A percentile compares a stretch with the other conserved stretches of the same genome.
Evolutionary conservation across 495 filamentous ascomycete genomes (phyloP).

Genomic region (Talaromyces liani): DNA sequence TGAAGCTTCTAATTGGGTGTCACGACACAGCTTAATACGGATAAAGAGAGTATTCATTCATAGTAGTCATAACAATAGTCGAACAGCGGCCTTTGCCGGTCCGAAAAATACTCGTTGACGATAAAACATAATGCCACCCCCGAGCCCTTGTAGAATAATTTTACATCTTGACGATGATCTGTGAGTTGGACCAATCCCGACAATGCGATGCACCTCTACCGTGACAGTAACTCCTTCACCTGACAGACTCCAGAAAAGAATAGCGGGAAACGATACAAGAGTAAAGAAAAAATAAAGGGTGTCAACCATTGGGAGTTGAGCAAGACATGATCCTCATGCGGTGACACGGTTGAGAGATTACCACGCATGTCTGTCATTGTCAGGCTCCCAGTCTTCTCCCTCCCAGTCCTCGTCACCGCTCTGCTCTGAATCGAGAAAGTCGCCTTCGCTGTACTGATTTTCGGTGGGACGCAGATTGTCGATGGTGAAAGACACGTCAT

Average conservation of each 20-base stretch:
- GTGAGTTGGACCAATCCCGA: background rate
- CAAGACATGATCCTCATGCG: background rate
- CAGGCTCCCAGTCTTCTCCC: constrained; percentile 35
- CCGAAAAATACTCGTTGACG: background rate
- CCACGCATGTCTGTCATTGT: constrained; percentile 6
- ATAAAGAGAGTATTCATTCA: background rate
- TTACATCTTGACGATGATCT: background rate
- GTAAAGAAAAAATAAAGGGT: background rate
- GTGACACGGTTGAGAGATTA: background rate
- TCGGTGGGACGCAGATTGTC: constrained; percentile 77
- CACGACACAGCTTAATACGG: background rate
- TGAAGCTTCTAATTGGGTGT: background rate
- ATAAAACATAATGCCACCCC: background rate
- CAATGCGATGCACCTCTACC: background rate
- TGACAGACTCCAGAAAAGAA: background rate
- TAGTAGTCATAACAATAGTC: background rate
- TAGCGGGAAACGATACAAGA: background rate
- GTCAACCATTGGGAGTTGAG: background rate
- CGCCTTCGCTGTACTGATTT: constrained; percentile 61
- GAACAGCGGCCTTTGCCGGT: background rate
- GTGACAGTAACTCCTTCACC: background rate
- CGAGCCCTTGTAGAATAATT: background rate
- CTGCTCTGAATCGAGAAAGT: constrained; percentile 68
- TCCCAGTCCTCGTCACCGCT: constrained; percentile 78
- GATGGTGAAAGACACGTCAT: constrained; percentile 69